A percentile compares a stretch with the other conserved stretches of the same genome.
Evolutionary conservation across 306 rosid genomes (phyloP).

Genomic region (Calophaca sinica): DNA sequence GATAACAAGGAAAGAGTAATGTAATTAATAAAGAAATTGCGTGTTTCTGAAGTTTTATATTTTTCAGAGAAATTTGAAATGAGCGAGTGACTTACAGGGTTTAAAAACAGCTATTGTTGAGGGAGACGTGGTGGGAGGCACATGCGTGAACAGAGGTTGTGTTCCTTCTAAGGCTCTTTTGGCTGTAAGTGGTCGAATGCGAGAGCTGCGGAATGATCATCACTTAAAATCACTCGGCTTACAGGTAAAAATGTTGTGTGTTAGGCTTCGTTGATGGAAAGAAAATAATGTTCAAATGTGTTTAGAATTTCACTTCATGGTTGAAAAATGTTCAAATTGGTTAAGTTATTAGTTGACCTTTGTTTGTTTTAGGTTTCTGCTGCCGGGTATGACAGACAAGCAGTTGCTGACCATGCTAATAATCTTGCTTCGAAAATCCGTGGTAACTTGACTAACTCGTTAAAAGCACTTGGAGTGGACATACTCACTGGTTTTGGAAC

Average conservation of each 20-base stretch:
- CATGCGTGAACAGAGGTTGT: constrained; percentile 97
- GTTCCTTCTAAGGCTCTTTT: constrained; percentile 98
- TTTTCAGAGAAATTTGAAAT: constrained; percentile 21
- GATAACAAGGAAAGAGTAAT: neutral
- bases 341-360: constrained; percentile 6
- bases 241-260: constrained; percentile 64
- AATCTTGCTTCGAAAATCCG: constrained; percentile 97
- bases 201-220: constrained; percentile 83
- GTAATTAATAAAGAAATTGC: neutral
- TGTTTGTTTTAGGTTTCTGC: constrained; percentile 69
- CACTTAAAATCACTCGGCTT: constrained; percentile 89
- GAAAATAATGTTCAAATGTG: neutral
- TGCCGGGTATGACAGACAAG: constrained; percentile 95
- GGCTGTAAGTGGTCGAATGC: constrained; percentile 99
- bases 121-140: constrained; percentile 97
- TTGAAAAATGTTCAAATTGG: neutral
- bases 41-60: constrained; percentile 20
- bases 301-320: neutral
- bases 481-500: constrained; percentile 87
- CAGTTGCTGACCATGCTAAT: constrained; percentile 96
- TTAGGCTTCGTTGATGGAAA: neutral
- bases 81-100: constrained; percentile 66
- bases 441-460: constrained; percentile 82
- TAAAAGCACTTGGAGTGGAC: constrained; percentile 96
- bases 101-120: constrained; percentile 90